Percentiles rank a stretch among this genome's conserved stretches.
phyloP scores from a whole-genome alignment of 139 green algal genomes.

The Chlamydomonas sp. region DNA sequence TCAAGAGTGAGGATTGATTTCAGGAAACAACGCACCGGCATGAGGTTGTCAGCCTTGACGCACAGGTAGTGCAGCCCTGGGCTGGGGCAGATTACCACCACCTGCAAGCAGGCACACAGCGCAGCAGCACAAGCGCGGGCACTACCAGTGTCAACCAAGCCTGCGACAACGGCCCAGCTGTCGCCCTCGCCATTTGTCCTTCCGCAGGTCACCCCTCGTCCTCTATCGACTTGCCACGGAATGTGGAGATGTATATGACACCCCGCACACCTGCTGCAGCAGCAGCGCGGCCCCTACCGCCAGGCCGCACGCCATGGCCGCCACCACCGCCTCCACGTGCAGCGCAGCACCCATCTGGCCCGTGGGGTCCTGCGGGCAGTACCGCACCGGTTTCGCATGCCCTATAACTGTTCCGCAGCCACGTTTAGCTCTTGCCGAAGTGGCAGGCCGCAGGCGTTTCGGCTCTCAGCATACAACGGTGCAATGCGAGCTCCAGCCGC shows the following conservation, averaged over 20 bases:
- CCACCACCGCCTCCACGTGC: conserved; percentile 30
- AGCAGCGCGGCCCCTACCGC: conserved; percentile 18
- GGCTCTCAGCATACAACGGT: too few relatives aligned
- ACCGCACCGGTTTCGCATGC: too few relatives aligned
- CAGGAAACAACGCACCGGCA: background rate
- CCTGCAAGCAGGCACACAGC: background rate
- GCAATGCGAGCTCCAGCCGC: background rate
- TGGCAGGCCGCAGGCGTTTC: too few relatives aligned
- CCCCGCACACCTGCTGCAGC: conserved; percentile 25
- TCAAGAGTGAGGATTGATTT: too few relatives aligned
- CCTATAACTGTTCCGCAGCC: background rate
- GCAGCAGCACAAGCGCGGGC: background rate
- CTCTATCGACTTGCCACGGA: background rate
- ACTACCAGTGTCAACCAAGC: background rate
- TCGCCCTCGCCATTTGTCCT: background rate
- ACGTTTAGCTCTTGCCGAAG: too few relatives aligned
- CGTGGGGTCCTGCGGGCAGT: conserved; percentile 11
- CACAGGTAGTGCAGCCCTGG: conserved; percentile 31
- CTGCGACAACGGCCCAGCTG: background rate
- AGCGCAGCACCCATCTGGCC: conserved; percentile 38
- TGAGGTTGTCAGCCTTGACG: conserved; percentile 32
- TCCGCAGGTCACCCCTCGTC: background rate
- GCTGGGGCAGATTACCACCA: conserved; percentile 10
- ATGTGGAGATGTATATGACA: too few relatives aligned
- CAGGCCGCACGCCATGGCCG: background rate